phyloP scores from a whole-genome alignment of 495 filamentous ascomycete species.

The Penicillium dipodomyicola region DNA sequence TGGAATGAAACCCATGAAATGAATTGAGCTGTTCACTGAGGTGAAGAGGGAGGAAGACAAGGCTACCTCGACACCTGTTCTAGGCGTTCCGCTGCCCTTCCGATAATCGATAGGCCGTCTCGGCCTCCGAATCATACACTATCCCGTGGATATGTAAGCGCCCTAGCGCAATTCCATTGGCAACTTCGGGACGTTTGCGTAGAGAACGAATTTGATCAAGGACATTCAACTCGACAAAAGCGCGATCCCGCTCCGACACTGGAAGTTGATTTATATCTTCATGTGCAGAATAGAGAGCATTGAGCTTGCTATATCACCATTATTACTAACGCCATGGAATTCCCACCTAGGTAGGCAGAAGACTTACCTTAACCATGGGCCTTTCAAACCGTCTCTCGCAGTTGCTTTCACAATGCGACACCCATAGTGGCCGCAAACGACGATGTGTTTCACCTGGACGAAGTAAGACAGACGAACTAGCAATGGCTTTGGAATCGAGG shows the following conservation, averaged over 20 bases:
- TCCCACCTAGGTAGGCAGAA: background rate
- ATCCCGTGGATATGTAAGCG: constrained; percentile 22
- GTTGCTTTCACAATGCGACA: constrained; percentile 37
- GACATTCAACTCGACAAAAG: constrained; percentile 28
- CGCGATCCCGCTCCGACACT: constrained; percentile 12
- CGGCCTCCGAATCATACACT: constrained; percentile 21
- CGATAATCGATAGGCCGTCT: constrained; percentile 8
- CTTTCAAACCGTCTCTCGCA: constrained; percentile 19
- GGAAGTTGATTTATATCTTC: constrained; percentile 19
- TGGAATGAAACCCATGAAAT: background rate
- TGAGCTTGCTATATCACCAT: constrained; percentile 12
- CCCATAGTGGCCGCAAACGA: constrained; percentile 46
- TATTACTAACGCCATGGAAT: background rate
- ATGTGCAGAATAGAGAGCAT: constrained; percentile 15
- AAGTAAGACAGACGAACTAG: constrained; percentile 5
- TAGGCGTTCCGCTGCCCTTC: background rate
- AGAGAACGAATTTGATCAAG: constrained; percentile 24
- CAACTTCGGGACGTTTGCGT: constrained; percentile 18
- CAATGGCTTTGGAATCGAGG: background rate
- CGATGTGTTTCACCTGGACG: constrained; percentile 40
- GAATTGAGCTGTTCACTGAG: background rate
- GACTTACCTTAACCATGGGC: constrained; percentile 24
- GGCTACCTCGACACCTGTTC: background rate
- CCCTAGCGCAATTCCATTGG: constrained; percentile 14
- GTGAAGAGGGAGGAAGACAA: too few relatives aligned